phyloP scores from a whole-genome alignment of 108 stramenopile species.

The Chaetoceros tenuissimus region DNA sequence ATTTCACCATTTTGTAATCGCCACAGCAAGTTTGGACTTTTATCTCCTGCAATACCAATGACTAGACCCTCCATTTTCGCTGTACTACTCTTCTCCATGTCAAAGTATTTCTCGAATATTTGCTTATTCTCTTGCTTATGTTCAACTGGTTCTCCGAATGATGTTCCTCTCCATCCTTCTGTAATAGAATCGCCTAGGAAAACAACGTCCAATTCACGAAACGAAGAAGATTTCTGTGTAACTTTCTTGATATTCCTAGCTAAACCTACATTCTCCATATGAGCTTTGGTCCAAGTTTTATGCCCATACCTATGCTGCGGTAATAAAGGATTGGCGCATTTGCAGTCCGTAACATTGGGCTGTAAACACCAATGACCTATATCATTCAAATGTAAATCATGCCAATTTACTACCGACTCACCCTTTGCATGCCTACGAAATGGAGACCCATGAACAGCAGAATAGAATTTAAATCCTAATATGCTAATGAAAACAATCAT shows the following conservation, averaged over 20 bases:
- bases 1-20: conserved; percentile 48
- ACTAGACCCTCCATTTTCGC: conserved; percentile 7
- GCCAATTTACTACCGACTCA: too few relatives aligned
- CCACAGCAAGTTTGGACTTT: conserved; percentile 11
- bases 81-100: background rate
- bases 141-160: conserved; percentile 12
- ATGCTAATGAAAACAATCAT: too few relatives aligned
- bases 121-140: background rate
- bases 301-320: background rate
- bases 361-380: background rate
- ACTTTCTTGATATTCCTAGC: background rate
- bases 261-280: background rate
- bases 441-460: too few relatives aligned
- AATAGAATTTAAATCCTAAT: too few relatives aligned
- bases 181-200: conserved; percentile 53
- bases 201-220: conserved; percentile 17
- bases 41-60: conserved; percentile 24
- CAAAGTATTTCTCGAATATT: conserved; percentile 1
- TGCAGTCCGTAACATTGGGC: background rate
- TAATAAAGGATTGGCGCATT: background rate
- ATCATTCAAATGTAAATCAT: background rate
- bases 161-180: conserved; percentile 39
- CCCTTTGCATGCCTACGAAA: too few relatives aligned
- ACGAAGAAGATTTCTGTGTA: background rate
- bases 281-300: background rate